Percentiles rank a stretch among this genome's conserved stretches.
Conservation (phyloP, 805 yeast species). For the Lipomyces chichibuensis region DNA sequence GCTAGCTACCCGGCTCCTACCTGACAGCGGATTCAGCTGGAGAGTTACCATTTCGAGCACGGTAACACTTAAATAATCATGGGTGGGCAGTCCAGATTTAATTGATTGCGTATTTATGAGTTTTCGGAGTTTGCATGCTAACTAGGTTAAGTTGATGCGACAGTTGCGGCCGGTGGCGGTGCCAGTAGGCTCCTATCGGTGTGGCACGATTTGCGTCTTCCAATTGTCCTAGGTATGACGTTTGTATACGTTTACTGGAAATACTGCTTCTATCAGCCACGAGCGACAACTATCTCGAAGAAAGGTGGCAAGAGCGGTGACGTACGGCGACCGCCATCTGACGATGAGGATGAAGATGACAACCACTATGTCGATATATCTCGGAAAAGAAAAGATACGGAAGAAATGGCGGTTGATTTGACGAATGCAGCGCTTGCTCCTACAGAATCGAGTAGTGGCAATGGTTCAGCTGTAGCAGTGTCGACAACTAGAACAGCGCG, state of each 20-base stretch:
- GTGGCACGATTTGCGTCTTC: slow-evolving; percentile 35
- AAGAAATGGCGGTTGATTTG: not conserved
- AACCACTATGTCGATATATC: slow-evolving; percentile 7
- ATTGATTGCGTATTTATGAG: not conserved
- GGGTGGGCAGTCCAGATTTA: not conserved
- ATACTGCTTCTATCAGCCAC: slow-evolving; percentile 33
- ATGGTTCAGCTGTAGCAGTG: not conserved
- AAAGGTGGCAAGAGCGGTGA: slow-evolving; percentile 5
- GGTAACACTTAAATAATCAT: not conserved
- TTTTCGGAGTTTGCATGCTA: not conserved
- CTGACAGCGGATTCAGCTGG: not conserved
- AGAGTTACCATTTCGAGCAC: not conserved
- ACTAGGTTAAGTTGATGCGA: not conserved
- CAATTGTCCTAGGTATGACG: slow-evolving; percentile 25
- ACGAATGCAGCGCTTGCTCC: not conserved
- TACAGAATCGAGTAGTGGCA: not conserved
- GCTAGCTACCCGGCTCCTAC: not conserved
- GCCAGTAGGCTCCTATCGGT: slow-evolving; percentile 6
- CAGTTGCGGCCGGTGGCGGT: not conserved
- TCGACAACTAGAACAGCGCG: not conserved
- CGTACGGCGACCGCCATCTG: slow-evolving; percentile 16
- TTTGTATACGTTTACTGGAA: slow-evolving; percentile 31
- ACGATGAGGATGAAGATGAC: slow-evolving; percentile 26
- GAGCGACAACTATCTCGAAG: slow-evolving; percentile 20
- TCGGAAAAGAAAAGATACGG: not conserved